Percentiles rank a stretch among this genome's conserved stretches.
Evolutionary conservation across 352 stramenopile genomes (phyloP).

Genomic region (Globisporangium spiculum): DNA sequence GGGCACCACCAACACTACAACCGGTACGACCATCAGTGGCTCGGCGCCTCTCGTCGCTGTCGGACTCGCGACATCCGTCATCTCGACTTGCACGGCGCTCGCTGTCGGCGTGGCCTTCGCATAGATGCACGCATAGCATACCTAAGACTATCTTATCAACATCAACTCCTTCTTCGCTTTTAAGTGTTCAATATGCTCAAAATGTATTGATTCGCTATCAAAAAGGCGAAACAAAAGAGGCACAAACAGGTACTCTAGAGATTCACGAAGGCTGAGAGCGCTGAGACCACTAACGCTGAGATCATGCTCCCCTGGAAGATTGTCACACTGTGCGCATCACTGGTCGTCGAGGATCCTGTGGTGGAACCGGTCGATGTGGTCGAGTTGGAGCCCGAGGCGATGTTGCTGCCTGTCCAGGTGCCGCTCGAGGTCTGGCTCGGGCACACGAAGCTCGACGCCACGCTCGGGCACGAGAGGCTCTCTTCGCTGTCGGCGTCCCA

Average conservation of each 20-base stretch:
- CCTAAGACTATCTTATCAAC: background rate
- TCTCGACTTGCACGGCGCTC: slow-evolving; percentile 9
- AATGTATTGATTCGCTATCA: no score
- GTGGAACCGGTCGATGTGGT: background rate
- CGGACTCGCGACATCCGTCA: background rate
- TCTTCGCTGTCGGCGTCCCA: slow-evolving; percentile 41
- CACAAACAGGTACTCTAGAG: no score
- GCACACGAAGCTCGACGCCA: slow-evolving; percentile 10
- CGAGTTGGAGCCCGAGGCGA: slow-evolving; percentile 1
- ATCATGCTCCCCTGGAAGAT: background rate
- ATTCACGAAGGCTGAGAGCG: background rate
- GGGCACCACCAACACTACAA: background rate
- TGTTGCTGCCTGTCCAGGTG: slow-evolving; percentile 1
- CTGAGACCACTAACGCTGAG: background rate
- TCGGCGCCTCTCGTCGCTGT: background rate
- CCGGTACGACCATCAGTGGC: background rate
- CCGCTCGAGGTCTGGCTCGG: slow-evolving; percentile 1
- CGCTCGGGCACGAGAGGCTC: slow-evolving; percentile 26
- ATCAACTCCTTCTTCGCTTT: no score
- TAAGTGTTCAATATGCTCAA: no score
- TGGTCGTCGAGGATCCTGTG: background rate
- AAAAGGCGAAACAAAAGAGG: no score
- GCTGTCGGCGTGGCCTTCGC: slow-evolving; percentile 4
- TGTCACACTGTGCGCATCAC: background rate
- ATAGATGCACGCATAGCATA: background rate